phyloP scores from a whole-genome alignment of 257 asterid genomes.

The Solanum sejunctum region DNA sequence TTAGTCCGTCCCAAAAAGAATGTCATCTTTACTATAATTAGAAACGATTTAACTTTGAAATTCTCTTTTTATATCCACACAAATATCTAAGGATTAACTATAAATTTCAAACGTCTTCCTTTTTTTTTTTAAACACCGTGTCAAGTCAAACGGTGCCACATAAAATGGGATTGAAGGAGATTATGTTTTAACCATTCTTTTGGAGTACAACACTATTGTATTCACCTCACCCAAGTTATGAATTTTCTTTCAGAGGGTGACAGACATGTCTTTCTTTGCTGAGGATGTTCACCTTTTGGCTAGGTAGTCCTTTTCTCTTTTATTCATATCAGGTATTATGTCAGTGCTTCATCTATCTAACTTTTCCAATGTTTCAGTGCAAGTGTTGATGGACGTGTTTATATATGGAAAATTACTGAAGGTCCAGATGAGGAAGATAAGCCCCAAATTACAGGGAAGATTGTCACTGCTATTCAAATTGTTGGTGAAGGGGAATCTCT shows the following conservation, averaged over 20 bases:
- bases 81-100: too few relatives aligned
- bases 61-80: too few relatives aligned
- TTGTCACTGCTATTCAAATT: constrained; percentile 66
- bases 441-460: constrained; percentile 78
- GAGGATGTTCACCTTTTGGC: constrained; percentile 98
- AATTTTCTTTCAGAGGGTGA: constrained; percentile 75
- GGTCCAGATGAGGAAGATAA: constrained; percentile 91
- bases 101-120: too few relatives aligned
- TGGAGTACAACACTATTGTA: not conserved
- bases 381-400: constrained; percentile 88
- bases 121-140: too few relatives aligned
- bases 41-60: too few relatives aligned
- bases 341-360: constrained; percentile 4
- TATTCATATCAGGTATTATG: not conserved
- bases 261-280: constrained; percentile 99
- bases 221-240: not conserved
- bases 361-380: constrained; percentile 46
- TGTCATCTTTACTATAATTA: too few relatives aligned
- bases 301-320: constrained; percentile 36
- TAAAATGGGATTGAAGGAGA: too few relatives aligned
- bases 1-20: too few relatives aligned
- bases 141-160: too few relatives aligned
- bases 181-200: not conserved
- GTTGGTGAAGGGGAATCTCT: constrained; percentile 71
- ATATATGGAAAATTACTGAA: constrained; percentile 91